phyloP scores from a whole-genome alignment of 1,284 basidiomycete genomes.

The Ceratobasidium sp. region DNA sequence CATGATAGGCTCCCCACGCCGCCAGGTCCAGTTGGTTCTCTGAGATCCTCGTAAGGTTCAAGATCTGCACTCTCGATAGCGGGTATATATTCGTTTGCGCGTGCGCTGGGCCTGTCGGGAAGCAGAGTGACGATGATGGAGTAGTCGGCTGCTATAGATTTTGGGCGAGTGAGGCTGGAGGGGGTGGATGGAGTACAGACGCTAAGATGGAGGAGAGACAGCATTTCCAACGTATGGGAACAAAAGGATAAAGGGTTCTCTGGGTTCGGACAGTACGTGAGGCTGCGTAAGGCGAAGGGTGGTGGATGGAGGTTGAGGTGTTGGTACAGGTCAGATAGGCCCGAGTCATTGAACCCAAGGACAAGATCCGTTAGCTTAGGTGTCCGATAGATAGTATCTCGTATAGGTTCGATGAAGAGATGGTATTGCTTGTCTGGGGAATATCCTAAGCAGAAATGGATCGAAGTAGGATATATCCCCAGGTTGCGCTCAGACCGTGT shows the following conservation, averaged over 20 bases:
- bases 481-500: not conserved
- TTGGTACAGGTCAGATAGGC: not conserved
- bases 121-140: slow-evolving; percentile 24
- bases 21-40: slow-evolving; percentile 5
- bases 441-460: not conserved
- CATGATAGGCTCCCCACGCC: slow-evolving; percentile 19
- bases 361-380: slow-evolving; percentile 20
- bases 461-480: not conserved
- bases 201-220: not conserved
- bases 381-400: not conserved
- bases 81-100: too few relatives aligned
- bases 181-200: not conserved
- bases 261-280: slow-evolving; percentile 13
- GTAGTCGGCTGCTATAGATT: slow-evolving; percentile 9
- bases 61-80: too few relatives aligned
- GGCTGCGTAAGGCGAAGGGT: not conserved
- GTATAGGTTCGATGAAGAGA: not conserved
- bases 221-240: too few relatives aligned
- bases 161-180: slow-evolving; percentile 1
- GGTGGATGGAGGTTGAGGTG: not conserved
- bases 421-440: not conserved
- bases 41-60: slow-evolving; percentile 8
- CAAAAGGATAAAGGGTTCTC: not conserved
- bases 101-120: slow-evolving; percentile 19
- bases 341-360: slow-evolving; percentile 12